phyloP scores from a whole-genome alignment of 257 asterid species.

The Catharanthus roseus region DNA sequence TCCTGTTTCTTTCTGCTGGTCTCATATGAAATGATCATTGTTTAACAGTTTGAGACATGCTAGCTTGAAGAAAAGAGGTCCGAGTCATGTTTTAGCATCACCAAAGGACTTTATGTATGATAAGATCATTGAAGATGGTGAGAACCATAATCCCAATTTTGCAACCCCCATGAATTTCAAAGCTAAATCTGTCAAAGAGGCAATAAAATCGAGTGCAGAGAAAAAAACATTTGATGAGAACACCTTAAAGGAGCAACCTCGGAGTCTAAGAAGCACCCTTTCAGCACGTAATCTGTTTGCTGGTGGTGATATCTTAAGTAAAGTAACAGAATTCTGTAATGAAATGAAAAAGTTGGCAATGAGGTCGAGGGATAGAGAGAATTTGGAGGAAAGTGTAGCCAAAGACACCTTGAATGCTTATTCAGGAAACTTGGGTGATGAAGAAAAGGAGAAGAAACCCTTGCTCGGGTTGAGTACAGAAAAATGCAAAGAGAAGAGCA shows the following conservation, averaged over 20 bases:
- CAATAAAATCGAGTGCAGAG: conserved; percentile 56
- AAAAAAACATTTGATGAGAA: conserved; percentile 34
- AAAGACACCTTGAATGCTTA: conserved; percentile 12
- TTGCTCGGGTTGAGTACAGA: conserved; percentile 45
- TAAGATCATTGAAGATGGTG: conserved; percentile 44
- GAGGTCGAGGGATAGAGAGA: conserved; percentile 44
- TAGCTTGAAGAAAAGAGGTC: conserved; percentile 66
- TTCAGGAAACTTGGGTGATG: conserved; percentile 23
- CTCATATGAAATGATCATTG: background rate
- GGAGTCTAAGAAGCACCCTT: conserved; percentile 68
- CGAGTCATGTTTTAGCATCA: conserved; percentile 32
- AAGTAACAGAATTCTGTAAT: conserved; percentile 81
- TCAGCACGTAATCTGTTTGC: conserved; percentile 83
- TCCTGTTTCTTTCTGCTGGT: background rate
- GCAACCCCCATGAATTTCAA: conserved; percentile 48
- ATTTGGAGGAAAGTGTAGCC: conserved; percentile 19
- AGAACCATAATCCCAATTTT: conserved; percentile 67
- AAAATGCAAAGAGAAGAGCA: conserved; percentile 37
- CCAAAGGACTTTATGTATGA: conserved; percentile 36
- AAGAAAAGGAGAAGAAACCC: conserved; percentile 68
- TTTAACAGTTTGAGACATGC: conserved; percentile 54
- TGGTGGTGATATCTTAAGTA: conserved; percentile 73
- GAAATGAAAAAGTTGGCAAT: conserved; percentile 73
- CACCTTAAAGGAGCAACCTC: conserved; percentile 33
- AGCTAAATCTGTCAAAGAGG: conserved; percentile 40